Evolutionary conservation across 1,284 basidiomycete genomes (phyloP), one percentile per base, ranked within the genome.

Genomic region (Termitomyces sp.): DNA sequence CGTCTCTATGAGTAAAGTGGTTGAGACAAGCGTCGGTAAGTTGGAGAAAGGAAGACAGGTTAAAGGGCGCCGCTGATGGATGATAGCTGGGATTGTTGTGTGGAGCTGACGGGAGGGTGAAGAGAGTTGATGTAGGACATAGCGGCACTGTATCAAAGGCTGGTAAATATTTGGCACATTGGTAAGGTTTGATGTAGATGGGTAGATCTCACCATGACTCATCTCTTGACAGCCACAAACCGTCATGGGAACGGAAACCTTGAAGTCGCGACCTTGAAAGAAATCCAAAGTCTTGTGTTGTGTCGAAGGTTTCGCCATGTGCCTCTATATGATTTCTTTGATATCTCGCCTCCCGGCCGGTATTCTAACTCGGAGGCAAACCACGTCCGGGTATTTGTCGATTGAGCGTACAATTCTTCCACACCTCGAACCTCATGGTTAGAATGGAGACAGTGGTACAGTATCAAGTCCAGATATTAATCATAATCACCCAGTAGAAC

Each of bases 61-160:
- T 46, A 38, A 3, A 67, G 36, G 8, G 75, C 73, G 31, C 67
- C 55, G 5, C 62, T 66, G 48, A 77, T 57, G 8, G 73, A 59
- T 9, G 67, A 68, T 49, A 66, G 72, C 5, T 62, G 56, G 1
- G 75, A 75, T 17, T 65, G 61, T 19, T 68, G 65, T 42, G 62
- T 12, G 31, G 55, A n/a, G 21, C 26, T 34, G 3, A 59, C 33
- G 1, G 74, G 68, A 42, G 68, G 57, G 56, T 77, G 75, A 31
- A 76, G 71, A 46, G 74, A 70, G 49, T 74, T 76, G 48, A 64
- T 53, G 60, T 72, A 73, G 52, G 62, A 50, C 63, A 50, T 50
- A 8, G 15, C 26, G 9, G 8, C 12, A 21, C 28, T 4, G 24
- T 43, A 44, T 44, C 6, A 15, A 12, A 28, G 8, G 42, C n/a